These are phyloP conservation scores for Boletus insuetus DNA, from an alignment of 768 basidiomycete species.

Conservation along the genomic window DNA sequence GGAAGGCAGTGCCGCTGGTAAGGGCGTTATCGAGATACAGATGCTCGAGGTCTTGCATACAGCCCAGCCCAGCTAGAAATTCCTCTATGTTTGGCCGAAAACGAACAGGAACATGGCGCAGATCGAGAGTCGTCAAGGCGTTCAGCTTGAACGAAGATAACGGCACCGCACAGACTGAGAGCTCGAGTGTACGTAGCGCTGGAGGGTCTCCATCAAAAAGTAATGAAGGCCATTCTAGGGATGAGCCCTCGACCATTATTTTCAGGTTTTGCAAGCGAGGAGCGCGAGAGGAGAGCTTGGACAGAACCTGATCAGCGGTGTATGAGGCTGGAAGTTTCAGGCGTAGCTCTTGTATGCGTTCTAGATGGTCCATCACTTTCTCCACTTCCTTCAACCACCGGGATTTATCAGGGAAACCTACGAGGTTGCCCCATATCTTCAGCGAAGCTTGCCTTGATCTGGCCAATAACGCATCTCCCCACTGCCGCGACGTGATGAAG, in stretches of 20 bases:
- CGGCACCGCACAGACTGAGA: background rate
- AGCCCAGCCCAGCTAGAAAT: constrained; percentile 31
- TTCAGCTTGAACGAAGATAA: background rate
- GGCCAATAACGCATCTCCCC: too few relatives aligned
- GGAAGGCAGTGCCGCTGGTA: background rate
- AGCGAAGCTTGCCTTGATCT: too few relatives aligned
- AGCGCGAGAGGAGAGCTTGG: background rate
- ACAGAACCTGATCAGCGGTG: background rate
- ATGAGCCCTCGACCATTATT: background rate
- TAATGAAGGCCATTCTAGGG: background rate
- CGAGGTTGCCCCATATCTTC: too few relatives aligned
- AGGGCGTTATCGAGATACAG: too few relatives aligned
- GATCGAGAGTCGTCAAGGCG: constrained; percentile 35
- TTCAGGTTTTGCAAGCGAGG: background rate
- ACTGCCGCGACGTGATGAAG: too few relatives aligned
- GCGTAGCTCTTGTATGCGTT: too few relatives aligned
- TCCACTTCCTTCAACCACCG: too few relatives aligned
- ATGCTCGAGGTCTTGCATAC: constrained; percentile 24
- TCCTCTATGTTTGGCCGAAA: constrained; percentile 29
- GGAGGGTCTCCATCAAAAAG: background rate
- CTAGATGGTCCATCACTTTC: too few relatives aligned
- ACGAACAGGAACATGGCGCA: constrained; percentile 23
- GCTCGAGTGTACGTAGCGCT: background rate
- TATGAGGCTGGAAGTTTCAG: too few relatives aligned
- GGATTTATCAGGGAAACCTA: too few relatives aligned